Evolutionary conservation across 2,329 filamentous ascomycete genomes (phyloP).

Genomic region (Fusarium albidum): DNA sequence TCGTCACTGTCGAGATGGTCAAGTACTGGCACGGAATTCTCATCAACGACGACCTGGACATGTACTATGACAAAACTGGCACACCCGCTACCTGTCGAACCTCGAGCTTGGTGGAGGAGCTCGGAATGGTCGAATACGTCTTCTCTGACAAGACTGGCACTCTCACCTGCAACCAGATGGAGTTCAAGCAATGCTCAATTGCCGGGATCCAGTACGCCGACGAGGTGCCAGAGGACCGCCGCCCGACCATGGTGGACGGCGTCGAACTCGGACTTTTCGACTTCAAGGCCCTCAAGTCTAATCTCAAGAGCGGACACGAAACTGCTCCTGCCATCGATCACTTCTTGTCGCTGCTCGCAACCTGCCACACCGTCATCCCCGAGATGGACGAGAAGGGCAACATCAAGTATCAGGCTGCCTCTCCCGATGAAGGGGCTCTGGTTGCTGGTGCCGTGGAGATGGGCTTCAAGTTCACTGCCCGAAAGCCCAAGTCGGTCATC

Average conservation of each 20-base stretch:
- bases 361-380: slow-evolving; percentile 97
- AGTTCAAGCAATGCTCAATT: slow-evolving; percentile 95
- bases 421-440: slow-evolving; percentile 95
- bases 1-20: slow-evolving; percentile 96
- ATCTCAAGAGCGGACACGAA: slow-evolving; percentile 65
- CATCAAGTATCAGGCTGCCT: slow-evolving; percentile 98
- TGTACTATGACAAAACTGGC: slow-evolving; percentile 95
- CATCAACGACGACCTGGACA: slow-evolving; percentile 97
- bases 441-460: slow-evolving; percentile 88
- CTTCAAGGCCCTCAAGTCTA: slow-evolving; percentile 77
- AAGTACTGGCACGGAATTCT: slow-evolving; percentile 98
- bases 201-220: slow-evolving; percentile 93
- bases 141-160: slow-evolving; percentile 99
- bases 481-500: slow-evolving; percentile 88
- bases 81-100: slow-evolving; percentile 96
- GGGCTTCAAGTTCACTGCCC: slow-evolving; percentile 89
- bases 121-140: slow-evolving; percentile 98
- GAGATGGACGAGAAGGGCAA: slow-evolving; percentile 81
- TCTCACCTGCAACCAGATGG: slow-evolving; percentile 98
- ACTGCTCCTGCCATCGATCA: slow-evolving; percentile 70
- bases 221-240: slow-evolving; percentile 88
- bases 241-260: slow-evolving; percentile 80
- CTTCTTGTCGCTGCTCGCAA: slow-evolving; percentile 85
- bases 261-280: slow-evolving; percentile 83
- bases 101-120: slow-evolving; percentile 93